These are phyloP conservation scores for Eucalyptus polyanthemos DNA, from an alignment of 345 rosid genomes.

Conservation along the genomic window DNA sequence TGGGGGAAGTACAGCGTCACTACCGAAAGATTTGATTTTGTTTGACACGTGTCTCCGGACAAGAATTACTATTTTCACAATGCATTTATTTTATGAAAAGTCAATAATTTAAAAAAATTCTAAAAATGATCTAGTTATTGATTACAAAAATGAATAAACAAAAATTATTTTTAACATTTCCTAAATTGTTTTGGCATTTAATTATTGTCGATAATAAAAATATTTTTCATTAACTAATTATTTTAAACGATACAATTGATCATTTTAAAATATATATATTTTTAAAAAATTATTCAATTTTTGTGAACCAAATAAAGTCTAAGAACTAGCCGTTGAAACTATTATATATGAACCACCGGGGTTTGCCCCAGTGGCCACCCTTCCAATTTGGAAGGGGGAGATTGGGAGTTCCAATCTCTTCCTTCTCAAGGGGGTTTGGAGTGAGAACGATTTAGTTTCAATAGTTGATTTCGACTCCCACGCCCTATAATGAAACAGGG, in stretches of 20 bases:
- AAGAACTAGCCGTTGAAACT: neutral
- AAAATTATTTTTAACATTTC: too few relatives aligned
- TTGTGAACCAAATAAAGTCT: too few relatives aligned
- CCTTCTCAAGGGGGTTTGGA: fast-evolving
- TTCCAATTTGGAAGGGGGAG: fast-evolving
- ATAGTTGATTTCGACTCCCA: fast-evolving
- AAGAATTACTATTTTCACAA: neutral
- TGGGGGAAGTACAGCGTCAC: neutral
- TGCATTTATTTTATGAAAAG: too few relatives aligned
- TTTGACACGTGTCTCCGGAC: neutral
- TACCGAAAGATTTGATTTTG: neutral
- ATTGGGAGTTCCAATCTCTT: fast-evolving
- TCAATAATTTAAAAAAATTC: too few relatives aligned
- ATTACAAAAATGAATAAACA: too few relatives aligned
- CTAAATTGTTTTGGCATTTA: too few relatives aligned
- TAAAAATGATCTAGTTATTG: too few relatives aligned
- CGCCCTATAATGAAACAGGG: fast-evolving
- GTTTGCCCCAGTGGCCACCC: fast-evolving
- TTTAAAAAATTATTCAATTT: too few relatives aligned
- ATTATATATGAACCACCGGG: fast-evolving
- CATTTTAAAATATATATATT: neutral
- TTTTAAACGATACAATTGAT: too few relatives aligned
- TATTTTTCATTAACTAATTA: too few relatives aligned
- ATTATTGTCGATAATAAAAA: too few relatives aligned
- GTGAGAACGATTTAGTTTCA: fast-evolving